Evolutionary conservation across 2,329 filamentous ascomycete genomes (phyloP).

Genomic region (Pochonia chlamydosporia): DNA sequence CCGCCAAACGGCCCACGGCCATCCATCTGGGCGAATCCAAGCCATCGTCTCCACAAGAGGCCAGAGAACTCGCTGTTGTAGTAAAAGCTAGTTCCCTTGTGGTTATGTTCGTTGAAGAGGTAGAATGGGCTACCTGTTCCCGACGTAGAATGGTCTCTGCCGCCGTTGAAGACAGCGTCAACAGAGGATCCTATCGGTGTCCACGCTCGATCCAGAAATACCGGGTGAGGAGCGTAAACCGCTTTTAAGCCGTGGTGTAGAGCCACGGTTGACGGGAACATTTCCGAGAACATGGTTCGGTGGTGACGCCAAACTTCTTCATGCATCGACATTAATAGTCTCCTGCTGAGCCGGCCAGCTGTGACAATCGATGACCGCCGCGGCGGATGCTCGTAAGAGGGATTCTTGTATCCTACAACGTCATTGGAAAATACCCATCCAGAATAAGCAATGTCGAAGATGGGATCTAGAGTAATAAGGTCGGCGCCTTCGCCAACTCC

Average conservation of each 20-base stretch:
- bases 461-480: slow-evolving; percentile 70
- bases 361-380: slow-evolving; percentile 68
- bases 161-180: slow-evolving; percentile 74
- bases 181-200: slow-evolving; percentile 54
- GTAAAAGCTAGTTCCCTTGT: slow-evolving; percentile 78
- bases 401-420: slow-evolving; percentile 61
- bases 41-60: slow-evolving; percentile 74
- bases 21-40: slow-evolving; percentile 53
- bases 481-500: slow-evolving; percentile 69
- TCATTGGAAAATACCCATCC: slow-evolving; percentile 69
- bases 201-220: slow-evolving; percentile 76
- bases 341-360: slow-evolving; percentile 59
- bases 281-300: slow-evolving; percentile 72
- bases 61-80: slow-evolving; percentile 74
- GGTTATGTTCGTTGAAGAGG: slow-evolving; percentile 70
- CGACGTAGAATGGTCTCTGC: slow-evolving; percentile 59
- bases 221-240: slow-evolving; percentile 74
- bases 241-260: slow-evolving; percentile 75
- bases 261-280: slow-evolving; percentile 67
- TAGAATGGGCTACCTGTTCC: slow-evolving; percentile 64
- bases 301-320: slow-evolving; percentile 62
- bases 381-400: slow-evolving; percentile 36
- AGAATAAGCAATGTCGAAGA: slow-evolving; percentile 66
- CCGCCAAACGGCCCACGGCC: slow-evolving; percentile 45
- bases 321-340: slow-evolving; percentile 67